Evolutionary conservation across 2,329 filamentous ascomycete species (phyloP).

Genomic region (Aspergillus sp.): DNA sequence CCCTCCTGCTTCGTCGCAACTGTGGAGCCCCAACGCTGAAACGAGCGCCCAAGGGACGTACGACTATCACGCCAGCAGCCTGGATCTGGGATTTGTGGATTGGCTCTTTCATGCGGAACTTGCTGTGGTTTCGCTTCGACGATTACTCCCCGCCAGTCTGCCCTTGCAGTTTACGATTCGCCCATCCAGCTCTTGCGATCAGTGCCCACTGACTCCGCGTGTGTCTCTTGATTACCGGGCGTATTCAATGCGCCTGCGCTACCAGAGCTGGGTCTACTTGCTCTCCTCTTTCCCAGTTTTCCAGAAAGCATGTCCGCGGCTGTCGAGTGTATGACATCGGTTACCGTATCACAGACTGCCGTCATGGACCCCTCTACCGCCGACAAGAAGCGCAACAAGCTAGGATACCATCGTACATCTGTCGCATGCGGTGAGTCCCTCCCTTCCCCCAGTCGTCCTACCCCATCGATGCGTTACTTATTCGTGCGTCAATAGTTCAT

Average conservation of each 20-base stretch:
- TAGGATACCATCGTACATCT: slow-evolving; percentile 92
- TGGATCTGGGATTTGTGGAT: neutral
- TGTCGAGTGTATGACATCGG: slow-evolving; percentile 34
- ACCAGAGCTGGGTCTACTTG: slow-evolving; percentile 18
- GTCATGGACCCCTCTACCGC: slow-evolving; percentile 44
- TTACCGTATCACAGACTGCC: slow-evolving; percentile 32
- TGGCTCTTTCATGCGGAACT: neutral
- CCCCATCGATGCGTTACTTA: slow-evolving; percentile 15
- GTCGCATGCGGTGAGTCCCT: slow-evolving; percentile 84
- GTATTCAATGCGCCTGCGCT: slow-evolving; percentile 29
- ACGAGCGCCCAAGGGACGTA: slow-evolving; percentile 10
- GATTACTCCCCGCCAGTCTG: slow-evolving; percentile 2
- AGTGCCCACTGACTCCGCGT: neutral
- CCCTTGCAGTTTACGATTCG: slow-evolving; percentile 5
- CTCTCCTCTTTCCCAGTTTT: slow-evolving; percentile 10
- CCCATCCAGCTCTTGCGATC: neutral
- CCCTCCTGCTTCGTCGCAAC: slow-evolving; percentile 12
- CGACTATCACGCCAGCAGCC: neutral
- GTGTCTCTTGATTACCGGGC: neutral
- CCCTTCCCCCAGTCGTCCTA: neutral
- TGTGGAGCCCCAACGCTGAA: slow-evolving; percentile 21
- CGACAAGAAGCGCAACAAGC: slow-evolving; percentile 79
- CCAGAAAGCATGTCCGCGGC: slow-evolving; percentile 41
- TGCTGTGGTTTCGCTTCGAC: slow-evolving; percentile 1
- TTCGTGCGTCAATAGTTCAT: slow-evolving; percentile 61